Base-by-base conservation (phyloP, 768 basidiomycete species). In the Hericium coralloides region DNA sequence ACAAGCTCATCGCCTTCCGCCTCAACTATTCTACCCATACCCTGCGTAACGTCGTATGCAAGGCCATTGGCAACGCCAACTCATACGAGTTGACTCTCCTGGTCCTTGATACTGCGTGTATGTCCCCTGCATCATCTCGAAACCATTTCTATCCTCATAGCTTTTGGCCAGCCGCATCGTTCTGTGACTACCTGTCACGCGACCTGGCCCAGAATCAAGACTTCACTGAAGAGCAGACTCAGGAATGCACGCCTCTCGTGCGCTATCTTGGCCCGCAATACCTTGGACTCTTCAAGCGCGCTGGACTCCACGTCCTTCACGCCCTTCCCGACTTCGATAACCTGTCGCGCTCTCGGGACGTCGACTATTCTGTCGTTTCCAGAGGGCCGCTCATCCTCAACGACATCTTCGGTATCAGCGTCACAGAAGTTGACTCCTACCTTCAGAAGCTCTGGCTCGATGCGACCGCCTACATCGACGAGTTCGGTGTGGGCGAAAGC, bases 1-100 rank as follows among this genome's bases (percentile, higher is more conserved):
- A 62, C 5, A 52, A 56, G 15, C 58, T 60, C 5, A 54, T 67
- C 23, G 54, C 67, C 7, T 67, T 66, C 59, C 68, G 69, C 43
- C 53, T 69, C 15, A 45, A 52, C 12, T 69, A 65, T 59, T 47
- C 53, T 36, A 49, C 53, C 8, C 59, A 60, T 26, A 57, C 50
- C 10, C 60, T 69, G 18, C 60, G 58, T 26, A 63, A 65, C 15
- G 62, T 62, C n/a, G 61, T 63, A 31, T 52, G 52, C 12, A 65
- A 59, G n/a, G 43, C 43, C 38, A 62, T 69, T 20, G 65, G 65
- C 18, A 61, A 60, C 52, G 63, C 62, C 17, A 53, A 53, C 25
- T 58, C 14, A 7, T 45, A 62, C 47, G 51, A 58, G 43, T 64
- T 67, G 18, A 58, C 63, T 26, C 54, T 67, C 0, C 41, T 67